Evolutionary conservation across 129 eudicot genomes (phyloP), one percentile per base, ranked within the genome.

Genomic region (Solidago caesia): DNA sequence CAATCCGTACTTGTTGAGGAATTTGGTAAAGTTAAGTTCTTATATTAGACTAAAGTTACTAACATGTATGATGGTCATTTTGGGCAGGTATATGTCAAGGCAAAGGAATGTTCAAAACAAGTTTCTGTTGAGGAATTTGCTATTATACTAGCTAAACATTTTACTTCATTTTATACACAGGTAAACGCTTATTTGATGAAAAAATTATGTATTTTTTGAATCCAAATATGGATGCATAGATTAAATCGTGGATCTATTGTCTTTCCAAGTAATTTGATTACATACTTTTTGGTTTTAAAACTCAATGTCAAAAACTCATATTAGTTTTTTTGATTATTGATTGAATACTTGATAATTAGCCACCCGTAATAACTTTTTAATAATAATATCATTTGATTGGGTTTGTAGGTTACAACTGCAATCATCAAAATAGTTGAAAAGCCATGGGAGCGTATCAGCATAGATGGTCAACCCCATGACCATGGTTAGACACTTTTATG

Each of bases 101-200:
- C 99, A 42, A 95, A 95, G 86, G 97, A 95, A 85, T 91, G 96
- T 74, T 67, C 83, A 47, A 79, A 87, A 63, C 82, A 80, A 78
- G 85, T 95, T 71, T 81, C 97, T 3, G 85, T 81, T 70, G 99
- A 95, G 82, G 96, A 82, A 14, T 95, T 95, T 84, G 99, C 97
- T 26, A 84, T 95, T 72, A 44, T 71, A 77, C 99, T 95, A 62
- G 96, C 94, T 58, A 91, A 87, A 80, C 97, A 95, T 85, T 95
- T 95, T 49, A 95, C 97, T 13, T 77, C 94, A 26, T 91, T 80
- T 53, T 95, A 95, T 85, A 80, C 27, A 53, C 96, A 89, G 97
- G 99, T 95, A 82, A 70, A 4, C 12, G 0, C 10, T 43, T 12
- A 2, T 69, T 69, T 49, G 61, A 21, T 49, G 2, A 0, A 49